A percentile compares a stretch with the other conserved stretches of the same genome.
Evolutionary conservation across 2,329 filamentous ascomycete genomes (phyloP).

Genomic region (Leptosphaerulina australis): DNA sequence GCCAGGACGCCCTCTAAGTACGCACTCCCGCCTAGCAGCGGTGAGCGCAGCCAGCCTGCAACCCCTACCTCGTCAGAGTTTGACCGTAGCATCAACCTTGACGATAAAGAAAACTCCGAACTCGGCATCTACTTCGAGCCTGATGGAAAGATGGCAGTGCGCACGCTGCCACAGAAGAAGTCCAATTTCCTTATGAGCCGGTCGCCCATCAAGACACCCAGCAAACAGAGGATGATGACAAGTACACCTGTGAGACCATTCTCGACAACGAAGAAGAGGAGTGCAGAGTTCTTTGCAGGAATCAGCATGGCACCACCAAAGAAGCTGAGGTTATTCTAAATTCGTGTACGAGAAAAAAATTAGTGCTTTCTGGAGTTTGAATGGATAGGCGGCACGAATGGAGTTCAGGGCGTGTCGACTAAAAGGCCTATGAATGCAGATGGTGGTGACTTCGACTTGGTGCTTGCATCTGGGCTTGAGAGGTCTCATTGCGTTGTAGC

Average conservation of each 20-base stretch:
- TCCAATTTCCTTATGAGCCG: constrained; percentile 35
- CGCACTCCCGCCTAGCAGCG: constrained; percentile 29
- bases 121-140: constrained; percentile 48
- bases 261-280: constrained; percentile 32
- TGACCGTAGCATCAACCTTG: constrained; percentile 32
- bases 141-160: constrained; percentile 55
- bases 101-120: constrained; percentile 46
- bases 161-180: constrained; percentile 40
- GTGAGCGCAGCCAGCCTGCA: constrained; percentile 31
- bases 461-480: constrained; percentile 27
- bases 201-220: constrained; percentile 59
- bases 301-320: constrained; percentile 33
- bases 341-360: constrained; percentile 1
- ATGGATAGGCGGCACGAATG: constrained; percentile 2
- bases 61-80: constrained; percentile 40
- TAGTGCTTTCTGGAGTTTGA: constrained; percentile 7
- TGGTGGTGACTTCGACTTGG: not conserved
- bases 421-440: not conserved
- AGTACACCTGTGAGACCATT: constrained; percentile 33
- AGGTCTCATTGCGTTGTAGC: constrained; percentile 25
- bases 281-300: constrained; percentile 23
- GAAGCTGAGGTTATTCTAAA: constrained; percentile 34
- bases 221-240: constrained; percentile 53
- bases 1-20: constrained; percentile 41
- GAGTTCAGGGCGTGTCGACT: constrained; percentile 1